Evolutionary conservation across 1,139 yeast genomes (phyloP).

Genomic region (Pneumocystis sp.): DNA sequence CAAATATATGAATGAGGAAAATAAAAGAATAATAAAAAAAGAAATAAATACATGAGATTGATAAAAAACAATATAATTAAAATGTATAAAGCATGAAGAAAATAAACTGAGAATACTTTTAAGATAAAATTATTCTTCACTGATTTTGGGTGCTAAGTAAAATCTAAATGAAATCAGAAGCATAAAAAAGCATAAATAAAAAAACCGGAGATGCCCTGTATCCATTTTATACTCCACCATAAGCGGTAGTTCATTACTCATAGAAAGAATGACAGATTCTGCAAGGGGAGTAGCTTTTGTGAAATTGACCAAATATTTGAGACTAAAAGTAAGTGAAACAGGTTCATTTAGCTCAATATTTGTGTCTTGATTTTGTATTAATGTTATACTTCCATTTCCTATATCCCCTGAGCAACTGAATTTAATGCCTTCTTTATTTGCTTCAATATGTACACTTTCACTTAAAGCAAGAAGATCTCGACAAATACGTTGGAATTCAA

Average conservation of each 20-base stretch:
- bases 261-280: constrained; percentile 59
- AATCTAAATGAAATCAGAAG: constrained; percentile 33
- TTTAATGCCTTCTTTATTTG: constrained; percentile 84
- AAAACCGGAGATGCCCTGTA: constrained; percentile 55
- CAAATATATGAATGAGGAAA: neutral
- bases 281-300: constrained; percentile 81
- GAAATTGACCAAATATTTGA: constrained; percentile 77
- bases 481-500: constrained; percentile 77
- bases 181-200: neutral
- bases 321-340: constrained; percentile 77
- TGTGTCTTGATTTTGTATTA: constrained; percentile 70
- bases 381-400: constrained; percentile 73
- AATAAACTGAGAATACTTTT: neutral
- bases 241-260: constrained; percentile 88
- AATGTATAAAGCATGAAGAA: neutral
- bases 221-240: constrained; percentile 83
- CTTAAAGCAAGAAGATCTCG: constrained; percentile 75
- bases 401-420: constrained; percentile 85
- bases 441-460: constrained; percentile 73
- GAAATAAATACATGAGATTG: neutral
- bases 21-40: neutral
- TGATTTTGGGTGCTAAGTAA: constrained; percentile 95
- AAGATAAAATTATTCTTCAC: constrained; percentile 39
- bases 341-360: constrained; percentile 72
- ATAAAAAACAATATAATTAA: neutral